These are phyloP conservation scores for Colletotrichum falcatum DNA, from an alignment of 2,329 filamentous ascomycete genomes.

Conservation along the genomic window DNA sequence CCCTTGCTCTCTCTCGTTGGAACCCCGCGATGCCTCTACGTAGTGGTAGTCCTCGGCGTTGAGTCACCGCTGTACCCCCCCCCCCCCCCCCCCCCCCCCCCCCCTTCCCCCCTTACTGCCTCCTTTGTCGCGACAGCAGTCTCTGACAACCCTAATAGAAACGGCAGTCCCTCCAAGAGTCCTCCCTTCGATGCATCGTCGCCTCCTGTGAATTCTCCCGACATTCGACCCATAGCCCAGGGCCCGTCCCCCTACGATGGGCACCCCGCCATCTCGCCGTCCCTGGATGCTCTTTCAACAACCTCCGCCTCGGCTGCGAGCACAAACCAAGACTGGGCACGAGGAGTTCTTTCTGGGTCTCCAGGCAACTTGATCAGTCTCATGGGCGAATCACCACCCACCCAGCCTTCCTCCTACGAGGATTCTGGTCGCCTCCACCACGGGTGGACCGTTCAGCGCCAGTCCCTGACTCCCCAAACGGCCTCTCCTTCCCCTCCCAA, in stretches of 20 bases:
- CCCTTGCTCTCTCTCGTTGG: slow-evolving; percentile 13
- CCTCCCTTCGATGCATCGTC: slow-evolving; percentile 49
- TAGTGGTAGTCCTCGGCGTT: slow-evolving; percentile 45
- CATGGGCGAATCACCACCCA: slow-evolving; percentile 65
- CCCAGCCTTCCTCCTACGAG: slow-evolving; percentile 65
- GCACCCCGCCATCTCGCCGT: slow-evolving; percentile 57
- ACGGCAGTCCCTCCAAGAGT: slow-evolving; percentile 50
- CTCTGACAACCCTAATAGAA: slow-evolving; percentile 44
- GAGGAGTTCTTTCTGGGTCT: slow-evolving; percentile 60
- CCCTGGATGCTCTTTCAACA: slow-evolving; percentile 61
- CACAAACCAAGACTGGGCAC: slow-evolving; percentile 60
- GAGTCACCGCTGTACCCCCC: slow-evolving; percentile 44
- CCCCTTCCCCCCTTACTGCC: slow-evolving; percentile 7
- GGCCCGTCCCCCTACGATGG: slow-evolving; percentile 55
- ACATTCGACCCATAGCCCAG: slow-evolving; percentile 55
- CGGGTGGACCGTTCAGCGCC: slow-evolving; percentile 60
- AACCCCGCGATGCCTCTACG: slow-evolving; percentile 32
- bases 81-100: slow-evolving; percentile 16
- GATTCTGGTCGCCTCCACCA: slow-evolving; percentile 58
- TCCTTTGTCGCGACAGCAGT: slow-evolving; percentile 35
- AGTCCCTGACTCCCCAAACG: slow-evolving; percentile 58
- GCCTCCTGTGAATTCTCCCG: slow-evolving; percentile 59
- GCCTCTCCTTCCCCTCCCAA: slow-evolving; percentile 55
- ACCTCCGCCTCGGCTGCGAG: slow-evolving; percentile 62
- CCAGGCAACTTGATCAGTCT: slow-evolving; percentile 65